Evolutionary conservation across 2,329 filamentous ascomycete genomes (phyloP).

Genomic region (Exophiala bonariae): DNA sequence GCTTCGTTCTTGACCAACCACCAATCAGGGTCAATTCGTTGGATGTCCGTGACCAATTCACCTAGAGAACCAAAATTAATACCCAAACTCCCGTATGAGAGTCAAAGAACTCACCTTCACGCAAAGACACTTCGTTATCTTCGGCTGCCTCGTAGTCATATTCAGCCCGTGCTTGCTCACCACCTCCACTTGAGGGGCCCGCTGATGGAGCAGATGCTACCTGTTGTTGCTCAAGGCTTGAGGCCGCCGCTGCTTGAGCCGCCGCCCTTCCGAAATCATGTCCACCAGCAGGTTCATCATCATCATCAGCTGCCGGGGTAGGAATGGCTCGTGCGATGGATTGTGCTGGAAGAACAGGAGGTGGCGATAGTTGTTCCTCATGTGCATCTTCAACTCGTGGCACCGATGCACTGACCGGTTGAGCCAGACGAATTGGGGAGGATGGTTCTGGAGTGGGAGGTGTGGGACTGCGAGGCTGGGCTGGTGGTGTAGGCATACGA

Average conservation of each 20-base stretch:
- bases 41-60: constrained; percentile 84
- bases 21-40: constrained; percentile 98
- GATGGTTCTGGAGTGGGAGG: constrained; percentile 54
- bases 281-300: constrained; percentile 64
- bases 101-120: constrained; percentile 60
- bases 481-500: constrained; percentile 46
- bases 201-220: constrained; percentile 44
- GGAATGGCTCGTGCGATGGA: constrained; percentile 57
- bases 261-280: constrained; percentile 63
- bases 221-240: constrained; percentile 46
- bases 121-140: constrained; percentile 91
- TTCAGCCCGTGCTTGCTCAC: constrained; percentile 74
- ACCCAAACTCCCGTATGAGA: constrained; percentile 1
- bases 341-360: constrained; percentile 58
- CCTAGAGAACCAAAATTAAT: constrained; percentile 8
- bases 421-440: constrained; percentile 82
- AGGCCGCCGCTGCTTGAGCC: constrained; percentile 55
- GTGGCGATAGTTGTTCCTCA: constrained; percentile 42
- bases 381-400: constrained; percentile 45
- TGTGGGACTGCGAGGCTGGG: constrained; percentile 44
- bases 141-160: constrained; percentile 98
- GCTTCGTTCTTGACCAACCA: constrained; percentile 90
- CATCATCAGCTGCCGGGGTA: constrained; percentile 63
- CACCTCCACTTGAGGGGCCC: constrained; percentile 43
- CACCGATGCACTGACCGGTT: constrained; percentile 67